phyloP scores from a whole-genome alignment of 495 filamentous ascomycete genomes.

The Clavariopsis aquatica region DNA sequence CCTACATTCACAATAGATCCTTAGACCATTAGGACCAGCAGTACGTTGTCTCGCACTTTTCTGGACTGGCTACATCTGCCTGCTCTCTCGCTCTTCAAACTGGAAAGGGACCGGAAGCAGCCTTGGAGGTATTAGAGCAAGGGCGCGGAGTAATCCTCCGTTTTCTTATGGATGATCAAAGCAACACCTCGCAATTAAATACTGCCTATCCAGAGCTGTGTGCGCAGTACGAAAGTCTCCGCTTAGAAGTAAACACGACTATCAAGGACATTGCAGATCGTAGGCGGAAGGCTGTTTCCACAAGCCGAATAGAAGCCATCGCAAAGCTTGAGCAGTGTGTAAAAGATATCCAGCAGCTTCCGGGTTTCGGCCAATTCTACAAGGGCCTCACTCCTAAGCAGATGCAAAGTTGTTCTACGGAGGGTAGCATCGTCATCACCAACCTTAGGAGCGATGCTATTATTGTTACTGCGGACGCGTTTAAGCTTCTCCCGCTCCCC shows the following conservation, averaged over 20 bases:
- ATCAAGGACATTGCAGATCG: not conserved
- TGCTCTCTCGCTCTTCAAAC: slow-evolving; percentile 24
- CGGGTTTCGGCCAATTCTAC: not conserved
- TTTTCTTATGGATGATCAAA: slow-evolving; percentile 29
- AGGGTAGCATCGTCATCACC: slow-evolving; percentile 17
- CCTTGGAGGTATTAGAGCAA: slow-evolving; percentile 22
- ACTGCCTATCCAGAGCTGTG: slow-evolving; percentile 20
- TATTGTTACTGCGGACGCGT: slow-evolving; percentile 3
- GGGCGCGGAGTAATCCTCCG: slow-evolving; percentile 33
- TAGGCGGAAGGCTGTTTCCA: not conserved
- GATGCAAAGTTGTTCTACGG: slow-evolving; percentile 13
- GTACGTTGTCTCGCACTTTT: slow-evolving; percentile 30
- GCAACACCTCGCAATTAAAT: slow-evolving; percentile 27
- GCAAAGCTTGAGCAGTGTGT: slow-evolving; percentile 3
- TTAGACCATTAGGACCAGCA: slow-evolving; percentile 26
- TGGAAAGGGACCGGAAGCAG: slow-evolving; percentile 3
- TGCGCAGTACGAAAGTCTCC: slow-evolving; percentile 24
- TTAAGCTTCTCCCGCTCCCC: slow-evolving; percentile 7
- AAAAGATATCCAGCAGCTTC: not conserved
- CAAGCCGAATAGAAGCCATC: not conserved
- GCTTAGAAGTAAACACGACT: not conserved
- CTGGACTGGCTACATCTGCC: slow-evolving; percentile 29
- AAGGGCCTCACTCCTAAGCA: not conserved
- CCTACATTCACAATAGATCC: slow-evolving; percentile 23
- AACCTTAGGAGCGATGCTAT: slow-evolving; percentile 27